phyloP scores from a whole-genome alignment of 495 filamentous ascomycete genomes.

The Amphirosellinia nigrospora region DNA sequence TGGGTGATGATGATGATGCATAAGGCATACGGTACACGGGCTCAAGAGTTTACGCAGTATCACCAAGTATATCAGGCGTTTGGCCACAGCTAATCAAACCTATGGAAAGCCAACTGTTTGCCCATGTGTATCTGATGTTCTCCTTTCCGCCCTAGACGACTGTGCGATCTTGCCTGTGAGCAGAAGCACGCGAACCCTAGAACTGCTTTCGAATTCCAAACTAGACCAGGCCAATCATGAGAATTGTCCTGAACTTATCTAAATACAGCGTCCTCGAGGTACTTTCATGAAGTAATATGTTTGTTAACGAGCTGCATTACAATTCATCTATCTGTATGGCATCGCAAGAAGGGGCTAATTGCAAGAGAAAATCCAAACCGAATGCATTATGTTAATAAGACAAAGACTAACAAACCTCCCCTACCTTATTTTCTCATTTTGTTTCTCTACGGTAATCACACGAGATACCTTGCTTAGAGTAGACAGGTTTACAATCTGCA shows the following conservation, averaged over 20 bases:
- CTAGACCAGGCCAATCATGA: neutral
- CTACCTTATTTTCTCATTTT: too few species aligned
- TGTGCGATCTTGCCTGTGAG: neutral
- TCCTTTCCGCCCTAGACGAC: neutral
- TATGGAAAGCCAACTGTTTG: conserved; percentile 13
- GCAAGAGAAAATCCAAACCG: too few species aligned
- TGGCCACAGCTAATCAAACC: conserved; percentile 18
- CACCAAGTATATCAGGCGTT: conserved; percentile 7
- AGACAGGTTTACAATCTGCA: too few species aligned
- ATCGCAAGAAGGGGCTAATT: neutral
- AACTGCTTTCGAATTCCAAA: neutral
- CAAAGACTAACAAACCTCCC: too few species aligned
- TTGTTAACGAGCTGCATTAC: neutral
- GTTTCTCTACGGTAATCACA: too few species aligned
- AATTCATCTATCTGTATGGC: neutral
- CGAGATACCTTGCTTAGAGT: too few species aligned
- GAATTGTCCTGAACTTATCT: neutral
- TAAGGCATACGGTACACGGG: neutral
- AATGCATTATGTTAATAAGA: too few species aligned
- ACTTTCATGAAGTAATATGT: neutral
- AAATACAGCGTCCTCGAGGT: neutral
- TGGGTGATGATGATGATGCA: neutral
- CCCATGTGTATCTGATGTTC: neutral
- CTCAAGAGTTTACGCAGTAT: conserved; percentile 2
- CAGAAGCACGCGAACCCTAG: neutral